A percentile compares a stretch with the other conserved stretches of the same genome.
phyloP scores from a whole-genome alignment of 2,329 filamentous ascomycete species.

The Coniochaeta sp. region DNA sequence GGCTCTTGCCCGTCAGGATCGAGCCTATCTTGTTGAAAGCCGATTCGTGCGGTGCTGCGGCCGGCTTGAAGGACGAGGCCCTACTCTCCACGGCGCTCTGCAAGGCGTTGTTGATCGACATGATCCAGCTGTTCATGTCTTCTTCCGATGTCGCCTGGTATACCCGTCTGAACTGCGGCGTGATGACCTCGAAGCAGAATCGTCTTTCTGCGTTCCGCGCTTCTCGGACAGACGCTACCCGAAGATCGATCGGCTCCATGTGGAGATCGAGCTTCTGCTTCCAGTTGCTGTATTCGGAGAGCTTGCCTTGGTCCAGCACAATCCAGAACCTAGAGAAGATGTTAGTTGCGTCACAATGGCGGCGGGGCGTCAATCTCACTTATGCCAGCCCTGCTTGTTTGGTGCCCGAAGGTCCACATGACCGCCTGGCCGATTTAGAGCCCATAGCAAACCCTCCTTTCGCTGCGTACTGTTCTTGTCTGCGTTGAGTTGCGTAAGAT shows the following conservation, averaged over 20 bases:
- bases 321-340: constrained; percentile 76
- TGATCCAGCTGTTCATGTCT: constrained; percentile 96
- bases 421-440: constrained; percentile 82
- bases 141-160: constrained; percentile 98
- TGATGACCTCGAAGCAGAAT: constrained; percentile 98
- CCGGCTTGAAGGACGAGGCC: constrained; percentile 44
- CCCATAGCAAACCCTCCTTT: constrained; percentile 94
- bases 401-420: constrained; percentile 93
- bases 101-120: constrained; percentile 91
- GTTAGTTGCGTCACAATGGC: constrained; percentile 12
- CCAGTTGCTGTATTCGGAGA: constrained; percentile 99
- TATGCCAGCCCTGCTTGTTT: constrained; percentile 98
- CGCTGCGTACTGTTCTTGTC: constrained; percentile 61
- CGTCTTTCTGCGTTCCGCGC: constrained; percentile 88
- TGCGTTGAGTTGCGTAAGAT: constrained; percentile 44
- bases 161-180: constrained; percentile 88
- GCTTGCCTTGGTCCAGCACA: constrained; percentile 89
- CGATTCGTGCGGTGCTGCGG: constrained; percentile 36
- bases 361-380: constrained; percentile 52
- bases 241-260: constrained; percentile 95
- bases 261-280: constrained; percentile 95
- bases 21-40: constrained; percentile 73
- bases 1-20: constrained; percentile 85
- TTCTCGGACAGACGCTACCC: constrained; percentile 94
- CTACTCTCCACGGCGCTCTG: constrained; percentile 91